These are phyloP conservation scores for Phylloporus gajari DNA, from an alignment of 1,284 basidiomycete genomes.

Conservation along the genomic window DNA sequence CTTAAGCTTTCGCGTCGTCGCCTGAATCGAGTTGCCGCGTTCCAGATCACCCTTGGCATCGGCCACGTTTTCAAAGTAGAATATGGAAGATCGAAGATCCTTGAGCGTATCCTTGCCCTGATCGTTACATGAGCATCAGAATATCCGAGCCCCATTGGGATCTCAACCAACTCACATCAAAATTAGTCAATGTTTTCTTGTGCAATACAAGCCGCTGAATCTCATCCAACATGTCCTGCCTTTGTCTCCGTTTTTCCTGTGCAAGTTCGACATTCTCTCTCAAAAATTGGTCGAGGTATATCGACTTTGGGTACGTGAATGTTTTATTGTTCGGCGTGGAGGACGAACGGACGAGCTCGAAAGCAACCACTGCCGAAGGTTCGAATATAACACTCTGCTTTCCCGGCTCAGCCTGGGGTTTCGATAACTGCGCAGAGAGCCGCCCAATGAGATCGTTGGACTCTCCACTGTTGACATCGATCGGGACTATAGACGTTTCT, in stretches of 20 bases:
- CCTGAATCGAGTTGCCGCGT: constrained; percentile 56
- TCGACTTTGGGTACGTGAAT: constrained; percentile 68
- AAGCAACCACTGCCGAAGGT: constrained; percentile 70
- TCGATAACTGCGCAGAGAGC: constrained; percentile 61
- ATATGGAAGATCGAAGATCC: constrained; percentile 66
- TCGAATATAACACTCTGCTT: constrained; percentile 67
- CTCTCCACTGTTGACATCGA: constrained; percentile 50
- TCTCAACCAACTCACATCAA: constrained; percentile 59
- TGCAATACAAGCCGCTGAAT: constrained; percentile 57
- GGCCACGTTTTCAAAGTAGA: constrained; percentile 78
- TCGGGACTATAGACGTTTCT: constrained; percentile 53
- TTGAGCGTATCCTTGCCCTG: constrained; percentile 71
- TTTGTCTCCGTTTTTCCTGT: constrained; percentile 56
- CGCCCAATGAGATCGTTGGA: constrained; percentile 69
- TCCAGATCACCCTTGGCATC: constrained; percentile 56
- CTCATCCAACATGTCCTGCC: constrained; percentile 59
- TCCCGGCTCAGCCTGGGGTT: constrained; percentile 28
- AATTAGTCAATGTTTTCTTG: constrained; percentile 59
- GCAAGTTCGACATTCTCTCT: constrained; percentile 64
- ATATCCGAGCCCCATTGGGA: background rate
- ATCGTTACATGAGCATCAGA: constrained; percentile 14
- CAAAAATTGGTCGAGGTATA: constrained; percentile 79
- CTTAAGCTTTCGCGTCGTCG: constrained; percentile 60
- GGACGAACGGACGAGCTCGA: constrained; percentile 56
- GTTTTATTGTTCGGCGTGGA: constrained; percentile 43